phyloP scores from a whole-genome alignment of 2,329 filamentous ascomycete genomes.

The Coccinonectria pachysandricola region DNA sequence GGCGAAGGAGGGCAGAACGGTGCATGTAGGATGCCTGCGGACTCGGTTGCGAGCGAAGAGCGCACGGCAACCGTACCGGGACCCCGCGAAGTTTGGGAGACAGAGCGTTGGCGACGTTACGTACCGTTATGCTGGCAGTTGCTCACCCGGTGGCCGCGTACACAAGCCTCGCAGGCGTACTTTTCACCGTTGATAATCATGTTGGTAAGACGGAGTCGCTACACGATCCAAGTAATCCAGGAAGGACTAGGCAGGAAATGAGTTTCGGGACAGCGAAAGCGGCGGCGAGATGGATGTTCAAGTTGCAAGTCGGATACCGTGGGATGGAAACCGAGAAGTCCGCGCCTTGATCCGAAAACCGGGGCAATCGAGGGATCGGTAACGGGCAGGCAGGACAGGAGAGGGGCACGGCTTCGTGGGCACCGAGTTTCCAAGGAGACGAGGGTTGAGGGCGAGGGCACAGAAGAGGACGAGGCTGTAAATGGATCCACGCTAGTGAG shows the following conservation, averaged over 20 bases:
- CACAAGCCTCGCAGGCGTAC: slow-evolving; percentile 95
- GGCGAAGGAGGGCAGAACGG: not conserved
- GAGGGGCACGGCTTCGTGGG: slow-evolving; percentile 6
- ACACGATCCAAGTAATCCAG: too few relatives aligned
- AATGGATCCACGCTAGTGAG: slow-evolving; percentile 11
- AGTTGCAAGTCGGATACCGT: too few relatives aligned
- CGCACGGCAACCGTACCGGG: not conserved
- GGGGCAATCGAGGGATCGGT: slow-evolving; percentile 8
- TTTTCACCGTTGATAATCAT: slow-evolving; percentile 95
- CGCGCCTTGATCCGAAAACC: slow-evolving; percentile 6
- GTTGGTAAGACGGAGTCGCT: slow-evolving; percentile 15
- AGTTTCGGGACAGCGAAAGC: slow-evolving; percentile 1
- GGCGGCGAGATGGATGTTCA: slow-evolving; percentile 1
- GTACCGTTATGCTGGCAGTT: slow-evolving; percentile 93
- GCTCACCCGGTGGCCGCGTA: slow-evolving; percentile 96
- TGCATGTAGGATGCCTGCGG: not conserved
- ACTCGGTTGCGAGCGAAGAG: not conserved
- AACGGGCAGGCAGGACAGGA: slow-evolving; percentile 6
- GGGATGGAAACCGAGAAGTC: not conserved
- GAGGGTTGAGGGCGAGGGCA: slow-evolving; percentile 6
- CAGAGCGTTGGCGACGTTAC: slow-evolving; percentile 26
- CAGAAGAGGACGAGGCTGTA: slow-evolving; percentile 1
- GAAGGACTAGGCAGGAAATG: too few relatives aligned
- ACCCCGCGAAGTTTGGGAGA: slow-evolving; percentile 1
- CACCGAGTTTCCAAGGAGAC: slow-evolving; percentile 9